Conservation (phyloP, 768 basidiomycete species). For the Hypholoma fasciculare region DNA sequence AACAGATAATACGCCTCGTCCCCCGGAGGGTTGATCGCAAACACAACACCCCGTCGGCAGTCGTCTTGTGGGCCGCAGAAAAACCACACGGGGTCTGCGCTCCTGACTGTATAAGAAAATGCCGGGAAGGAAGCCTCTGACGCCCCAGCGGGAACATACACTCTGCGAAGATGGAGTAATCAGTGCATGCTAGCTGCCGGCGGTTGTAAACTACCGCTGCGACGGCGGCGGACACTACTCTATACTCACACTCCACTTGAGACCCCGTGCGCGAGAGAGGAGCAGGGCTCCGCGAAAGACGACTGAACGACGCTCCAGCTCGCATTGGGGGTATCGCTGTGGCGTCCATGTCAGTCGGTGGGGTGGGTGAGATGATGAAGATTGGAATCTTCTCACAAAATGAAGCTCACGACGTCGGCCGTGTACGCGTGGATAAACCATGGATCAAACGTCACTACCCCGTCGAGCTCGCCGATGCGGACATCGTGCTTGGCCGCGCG, state of each 20-base stretch:
- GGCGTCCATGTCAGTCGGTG: background rate
- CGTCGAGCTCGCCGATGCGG: background rate
- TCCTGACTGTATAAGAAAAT: background rate
- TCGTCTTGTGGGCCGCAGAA: background rate
- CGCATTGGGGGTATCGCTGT: background rate
- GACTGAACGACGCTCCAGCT: background rate
- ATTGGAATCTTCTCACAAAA: background rate
- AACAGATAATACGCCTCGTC: background rate
- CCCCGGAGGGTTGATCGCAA: background rate
- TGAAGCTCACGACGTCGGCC: background rate
- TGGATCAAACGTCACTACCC: background rate
- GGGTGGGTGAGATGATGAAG: background rate
- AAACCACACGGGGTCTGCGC: background rate
- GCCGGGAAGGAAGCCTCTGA: background rate
- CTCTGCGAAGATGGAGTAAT: background rate
- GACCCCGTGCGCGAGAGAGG: background rate
- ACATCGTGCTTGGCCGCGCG: background rate
- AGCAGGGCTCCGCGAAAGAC: background rate
- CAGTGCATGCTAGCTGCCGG: too few species aligned
- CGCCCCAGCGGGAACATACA: background rate
- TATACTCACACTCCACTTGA: background rate
- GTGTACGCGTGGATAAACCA: background rate
- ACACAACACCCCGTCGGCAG: background rate
- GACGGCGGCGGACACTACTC: background rate
- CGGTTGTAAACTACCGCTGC: too few species aligned